These are phyloP conservation scores for Strobilomyces confusus DNA, from an alignment of 768 basidiomycete genomes.

Conservation along the genomic window DNA sequence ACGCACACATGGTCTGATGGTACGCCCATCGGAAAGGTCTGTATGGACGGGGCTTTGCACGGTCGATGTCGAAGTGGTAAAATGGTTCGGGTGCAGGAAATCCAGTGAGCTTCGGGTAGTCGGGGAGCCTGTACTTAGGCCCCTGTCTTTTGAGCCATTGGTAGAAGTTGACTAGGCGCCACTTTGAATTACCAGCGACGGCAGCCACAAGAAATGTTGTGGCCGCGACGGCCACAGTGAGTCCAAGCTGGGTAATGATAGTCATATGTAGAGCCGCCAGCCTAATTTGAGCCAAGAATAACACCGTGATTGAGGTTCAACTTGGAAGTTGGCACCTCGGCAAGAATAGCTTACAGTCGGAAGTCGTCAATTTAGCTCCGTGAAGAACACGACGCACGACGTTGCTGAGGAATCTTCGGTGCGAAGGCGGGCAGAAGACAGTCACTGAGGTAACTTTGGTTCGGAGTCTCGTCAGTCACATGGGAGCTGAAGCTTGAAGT, in stretches of 20 bases:
- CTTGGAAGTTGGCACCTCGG: no score
- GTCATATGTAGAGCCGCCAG: no score
- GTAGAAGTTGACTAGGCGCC: background rate
- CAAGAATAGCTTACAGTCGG: no score
- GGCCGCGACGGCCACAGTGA: background rate
- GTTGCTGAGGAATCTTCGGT: no score
- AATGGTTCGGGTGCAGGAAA: constrained; percentile 42
- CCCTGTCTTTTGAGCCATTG: constrained; percentile 7
- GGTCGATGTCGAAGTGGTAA: constrained; percentile 39
- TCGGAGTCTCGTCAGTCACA: no score
- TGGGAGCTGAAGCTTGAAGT: no score
- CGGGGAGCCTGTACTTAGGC: constrained; percentile 17
- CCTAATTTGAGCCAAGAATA: no score
- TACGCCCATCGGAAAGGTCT: constrained; percentile 55
- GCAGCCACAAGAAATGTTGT: constrained; percentile 1
- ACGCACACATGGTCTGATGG: constrained; percentile 53
- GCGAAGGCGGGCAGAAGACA: no score
- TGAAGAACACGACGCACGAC: no score
- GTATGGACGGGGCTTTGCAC: constrained; percentile 46
- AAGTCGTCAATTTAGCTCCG: no score
- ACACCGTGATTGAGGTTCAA: no score
- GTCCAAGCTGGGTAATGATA: background rate
- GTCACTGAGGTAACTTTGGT: no score
- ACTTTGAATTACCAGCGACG: background rate
- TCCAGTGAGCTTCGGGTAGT: constrained; percentile 43